Percentiles rank a stretch among this genome's conserved stretches.
Evolutionary conservation across 805 yeast species (phyloP).

Genomic region (Maudiozyma saulgeensis): DNA sequence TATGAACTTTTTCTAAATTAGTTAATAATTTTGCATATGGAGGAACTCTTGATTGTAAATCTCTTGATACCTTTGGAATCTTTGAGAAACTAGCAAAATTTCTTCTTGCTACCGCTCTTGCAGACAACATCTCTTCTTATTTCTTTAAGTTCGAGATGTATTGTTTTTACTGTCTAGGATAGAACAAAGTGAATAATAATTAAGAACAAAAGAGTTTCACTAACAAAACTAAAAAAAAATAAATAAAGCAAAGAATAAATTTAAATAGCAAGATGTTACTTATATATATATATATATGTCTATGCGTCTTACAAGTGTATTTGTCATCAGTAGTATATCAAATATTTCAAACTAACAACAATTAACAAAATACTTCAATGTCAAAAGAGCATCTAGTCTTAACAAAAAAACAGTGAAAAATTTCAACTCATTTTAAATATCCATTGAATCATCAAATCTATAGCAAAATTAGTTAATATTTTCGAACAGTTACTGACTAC

Average conservation of each 20-base stretch:
- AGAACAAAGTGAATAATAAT: not conserved
- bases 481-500: no score
- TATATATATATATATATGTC: not conserved
- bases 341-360: no score
- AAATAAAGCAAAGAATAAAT: no score
- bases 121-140: conserved; percentile 16
- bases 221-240: no score
- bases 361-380: no score
- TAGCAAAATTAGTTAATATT: no score
- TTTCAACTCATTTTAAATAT: no score
- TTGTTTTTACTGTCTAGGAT: not conserved
- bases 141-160: not conserved
- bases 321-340: not conserved
- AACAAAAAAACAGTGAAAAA: no score
- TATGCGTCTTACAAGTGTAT: not conserved
- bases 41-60: conserved; percentile 65
- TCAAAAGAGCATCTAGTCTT: no score
- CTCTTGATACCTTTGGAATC: conserved; percentile 42
- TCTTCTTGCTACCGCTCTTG: conserved; percentile 15
- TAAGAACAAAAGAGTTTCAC: not conserved
- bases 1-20: conserved; percentile 54
- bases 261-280: no score
- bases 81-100: conserved; percentile 18
- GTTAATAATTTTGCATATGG: conserved; percentile 71
- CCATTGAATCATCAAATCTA: no score